Percentiles rank a stretch among this genome's conserved stretches.
phyloP scores from a whole-genome alignment of 2,329 filamentous ascomycete species.

The Lasiodiplodia citricola region DNA sequence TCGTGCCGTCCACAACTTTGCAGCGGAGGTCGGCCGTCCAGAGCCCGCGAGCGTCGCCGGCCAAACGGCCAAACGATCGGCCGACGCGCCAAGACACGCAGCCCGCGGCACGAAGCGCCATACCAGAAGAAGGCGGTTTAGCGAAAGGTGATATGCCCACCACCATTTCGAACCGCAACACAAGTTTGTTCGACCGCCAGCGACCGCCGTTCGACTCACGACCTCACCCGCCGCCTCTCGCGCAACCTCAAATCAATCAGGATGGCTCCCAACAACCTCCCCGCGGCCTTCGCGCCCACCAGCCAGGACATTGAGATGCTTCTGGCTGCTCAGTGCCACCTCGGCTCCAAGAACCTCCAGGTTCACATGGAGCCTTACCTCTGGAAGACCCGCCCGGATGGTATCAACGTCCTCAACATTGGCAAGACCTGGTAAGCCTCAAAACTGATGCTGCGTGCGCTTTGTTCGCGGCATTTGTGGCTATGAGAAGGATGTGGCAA shows the following conservation, averaged over 20 bases:
- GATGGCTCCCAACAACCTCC: slow-evolving; percentile 95
- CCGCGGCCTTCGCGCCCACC: slow-evolving; percentile 94
- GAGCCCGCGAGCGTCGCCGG: slow-evolving; percentile 4
- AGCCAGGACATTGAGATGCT: slow-evolving; percentile 99
- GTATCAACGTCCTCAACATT: slow-evolving; percentile 99
- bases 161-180: slow-evolving; percentile 27
- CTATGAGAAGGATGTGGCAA: neutral
- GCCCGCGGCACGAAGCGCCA: neutral
- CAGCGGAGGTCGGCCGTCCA: slow-evolving; percentile 6
- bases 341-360: slow-evolving; percentile 99
- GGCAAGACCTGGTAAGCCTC: slow-evolving; percentile 95
- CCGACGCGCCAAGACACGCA: neutral
- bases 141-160: slow-evolving; percentile 30
- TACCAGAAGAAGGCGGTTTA: slow-evolving; percentile 30
- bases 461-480: neutral
- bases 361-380: slow-evolving; percentile 99
- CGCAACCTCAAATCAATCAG: slow-evolving; percentile 59
- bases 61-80: slow-evolving; percentile 19
- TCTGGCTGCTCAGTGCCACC: slow-evolving; percentile 93
- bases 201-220: slow-evolving; percentile 33
- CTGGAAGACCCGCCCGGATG: slow-evolving; percentile 98
- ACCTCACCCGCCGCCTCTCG: slow-evolving; percentile 29
- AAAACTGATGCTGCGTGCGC: neutral
- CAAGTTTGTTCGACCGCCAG: slow-evolving; percentile 28
- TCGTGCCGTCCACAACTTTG: slow-evolving; percentile 13